A percentile compares a stretch with the other conserved stretches of the same genome.
These are phyloP conservation scores for Colletotrichum sansevieriae DNA, from an alignment of 2,329 filamentous ascomycete species.

Conservation along the genomic window DNA sequence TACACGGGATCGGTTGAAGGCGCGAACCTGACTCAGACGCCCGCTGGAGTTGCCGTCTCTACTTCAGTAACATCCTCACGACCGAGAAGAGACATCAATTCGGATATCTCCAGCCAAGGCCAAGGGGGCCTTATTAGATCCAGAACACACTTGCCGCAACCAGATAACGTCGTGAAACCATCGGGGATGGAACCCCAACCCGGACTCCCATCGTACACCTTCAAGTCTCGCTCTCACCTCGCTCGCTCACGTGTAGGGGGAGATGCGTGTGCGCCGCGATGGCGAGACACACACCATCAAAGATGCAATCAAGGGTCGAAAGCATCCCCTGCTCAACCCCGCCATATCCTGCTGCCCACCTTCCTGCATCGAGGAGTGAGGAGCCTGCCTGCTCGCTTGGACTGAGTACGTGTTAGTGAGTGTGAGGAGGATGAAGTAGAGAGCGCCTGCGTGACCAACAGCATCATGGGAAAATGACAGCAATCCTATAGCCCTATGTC, in stretches of 20 bases:
- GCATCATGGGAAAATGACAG: not conserved
- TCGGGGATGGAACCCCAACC: slow-evolving; percentile 1
- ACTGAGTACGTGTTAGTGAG: not conserved
- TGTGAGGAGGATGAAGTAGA: not conserved
- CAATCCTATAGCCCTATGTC: not conserved
- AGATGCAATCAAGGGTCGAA: slow-evolving; percentile 35
- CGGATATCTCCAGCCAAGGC: slow-evolving; percentile 8
- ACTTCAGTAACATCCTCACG: slow-evolving; percentile 14
- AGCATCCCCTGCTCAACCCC: slow-evolving; percentile 32
- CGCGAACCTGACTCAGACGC: slow-evolving; percentile 37
- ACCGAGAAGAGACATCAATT: slow-evolving; percentile 9
- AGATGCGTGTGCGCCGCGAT: slow-evolving; percentile 13
- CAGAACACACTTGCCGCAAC: slow-evolving; percentile 16
- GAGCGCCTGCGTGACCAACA: not conserved
- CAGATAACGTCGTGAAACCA: slow-evolving; percentile 27
- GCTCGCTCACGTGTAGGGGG: not conserved
- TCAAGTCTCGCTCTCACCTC: slow-evolving; percentile 11
- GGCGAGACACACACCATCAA: slow-evolving; percentile 32
- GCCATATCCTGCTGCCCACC: slow-evolving; percentile 39
- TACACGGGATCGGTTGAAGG: slow-evolving; percentile 23
- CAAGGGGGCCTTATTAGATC: slow-evolving; percentile 3
- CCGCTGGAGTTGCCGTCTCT: slow-evolving; percentile 14
- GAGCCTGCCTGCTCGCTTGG: not conserved
- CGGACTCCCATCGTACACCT: not conserved
- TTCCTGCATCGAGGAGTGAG: slow-evolving; percentile 16